Evolutionary conservation across 1,139 yeast species (phyloP).

Genomic region (Saccharomycopsis crataegensis): DNA sequence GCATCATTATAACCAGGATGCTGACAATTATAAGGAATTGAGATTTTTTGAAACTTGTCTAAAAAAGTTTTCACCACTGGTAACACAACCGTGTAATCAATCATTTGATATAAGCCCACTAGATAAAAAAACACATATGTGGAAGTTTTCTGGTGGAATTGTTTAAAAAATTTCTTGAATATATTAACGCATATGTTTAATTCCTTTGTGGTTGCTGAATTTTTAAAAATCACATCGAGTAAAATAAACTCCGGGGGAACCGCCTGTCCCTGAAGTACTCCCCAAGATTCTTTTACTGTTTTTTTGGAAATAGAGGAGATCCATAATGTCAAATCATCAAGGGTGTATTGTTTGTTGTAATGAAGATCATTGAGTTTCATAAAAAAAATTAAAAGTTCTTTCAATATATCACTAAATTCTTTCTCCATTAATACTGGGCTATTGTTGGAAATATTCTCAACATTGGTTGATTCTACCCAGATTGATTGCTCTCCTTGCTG

Average conservation of each 20-base stretch:
- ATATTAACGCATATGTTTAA: too few species aligned
- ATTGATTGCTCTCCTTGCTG: too few species aligned
- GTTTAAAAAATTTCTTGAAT: too few species aligned
- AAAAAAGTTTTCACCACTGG: too few species aligned
- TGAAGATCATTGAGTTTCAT: background rate
- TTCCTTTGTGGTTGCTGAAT: background rate
- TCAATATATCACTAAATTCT: background rate
- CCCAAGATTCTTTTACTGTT: background rate
- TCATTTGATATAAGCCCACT: too few species aligned
- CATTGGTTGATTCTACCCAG: too few species aligned
- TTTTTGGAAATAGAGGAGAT: background rate
- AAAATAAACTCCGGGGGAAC: background rate
- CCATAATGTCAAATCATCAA: conserved; percentile 8
- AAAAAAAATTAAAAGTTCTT: background rate
- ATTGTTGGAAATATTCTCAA: background rate
- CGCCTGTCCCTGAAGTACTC: background rate
- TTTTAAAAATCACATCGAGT: background rate
- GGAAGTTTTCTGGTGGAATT: too few species aligned
- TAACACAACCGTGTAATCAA: too few species aligned
- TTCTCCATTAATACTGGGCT: background rate
- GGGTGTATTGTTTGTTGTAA: background rate
- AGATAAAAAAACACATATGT: too few species aligned
- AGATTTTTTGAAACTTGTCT: too few species aligned
- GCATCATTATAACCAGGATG: too few species aligned
- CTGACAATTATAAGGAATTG: too few species aligned